Conservation (phyloP, 129 eudicot species). For the Lonicera japonica region DNA sequence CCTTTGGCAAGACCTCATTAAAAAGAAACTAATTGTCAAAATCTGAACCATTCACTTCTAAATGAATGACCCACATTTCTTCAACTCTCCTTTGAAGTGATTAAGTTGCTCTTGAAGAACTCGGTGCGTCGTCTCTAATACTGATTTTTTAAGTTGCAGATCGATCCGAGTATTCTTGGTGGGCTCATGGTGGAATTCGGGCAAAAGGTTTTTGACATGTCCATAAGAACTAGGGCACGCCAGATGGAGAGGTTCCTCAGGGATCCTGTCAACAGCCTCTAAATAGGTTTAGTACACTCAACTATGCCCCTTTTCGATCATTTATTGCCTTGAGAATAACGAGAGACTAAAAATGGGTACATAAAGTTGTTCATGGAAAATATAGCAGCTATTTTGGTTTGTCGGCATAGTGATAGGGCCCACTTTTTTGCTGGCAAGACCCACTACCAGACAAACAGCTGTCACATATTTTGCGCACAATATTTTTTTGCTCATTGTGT, state of each 20-base stretch:
- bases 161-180: constrained; percentile 87
- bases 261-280: constrained; percentile 51
- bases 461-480: too few species aligned
- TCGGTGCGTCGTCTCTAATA: constrained; percentile 14
- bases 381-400: too few species aligned
- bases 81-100: background rate
- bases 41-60: too few species aligned
- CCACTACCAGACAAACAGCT: too few species aligned
- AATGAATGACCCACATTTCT: background rate
- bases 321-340: too few species aligned
- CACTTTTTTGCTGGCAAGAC: too few species aligned
- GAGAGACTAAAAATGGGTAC: too few species aligned
- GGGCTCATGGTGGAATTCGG: constrained; percentile 80
- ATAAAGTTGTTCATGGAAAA: too few species aligned
- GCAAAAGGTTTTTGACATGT: constrained; percentile 80
- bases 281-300: too few species aligned
- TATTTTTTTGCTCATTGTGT: too few species aligned
- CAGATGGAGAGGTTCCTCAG: constrained; percentile 94
- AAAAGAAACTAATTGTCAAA: background rate
- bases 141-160: constrained; percentile 27
- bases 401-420: too few species aligned
- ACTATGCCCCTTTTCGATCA: too few species aligned
- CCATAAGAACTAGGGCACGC: constrained; percentile 76
- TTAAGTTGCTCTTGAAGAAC: background rate
- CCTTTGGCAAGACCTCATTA: background rate